phyloP scores from a whole-genome alignment of 2,329 filamentous ascomycete species.

The Alternaria sp. region DNA sequence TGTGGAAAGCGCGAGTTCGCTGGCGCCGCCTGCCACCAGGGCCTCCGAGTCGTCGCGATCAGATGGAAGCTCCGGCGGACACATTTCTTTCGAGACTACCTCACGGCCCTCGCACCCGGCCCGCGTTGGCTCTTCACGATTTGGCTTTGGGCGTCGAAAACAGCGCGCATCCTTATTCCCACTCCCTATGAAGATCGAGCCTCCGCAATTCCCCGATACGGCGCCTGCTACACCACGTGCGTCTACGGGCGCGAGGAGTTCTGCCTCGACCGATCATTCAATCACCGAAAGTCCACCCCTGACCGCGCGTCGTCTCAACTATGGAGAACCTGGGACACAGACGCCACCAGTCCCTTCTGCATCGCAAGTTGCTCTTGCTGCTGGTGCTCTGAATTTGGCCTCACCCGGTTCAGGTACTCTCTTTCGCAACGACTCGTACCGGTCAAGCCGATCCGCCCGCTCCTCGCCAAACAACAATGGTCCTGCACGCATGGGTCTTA shows the following conservation, averaged over 20 bases:
- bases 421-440: slow-evolving; percentile 65
- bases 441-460: slow-evolving; percentile 69
- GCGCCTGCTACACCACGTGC: slow-evolving; percentile 55
- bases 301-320: slow-evolving; percentile 41
- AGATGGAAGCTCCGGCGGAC: slow-evolving; percentile 74
- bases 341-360: slow-evolving; percentile 55
- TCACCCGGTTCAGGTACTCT: slow-evolving; percentile 55
- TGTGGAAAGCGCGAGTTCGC: slow-evolving; percentile 64
- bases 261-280: slow-evolving; percentile 41
- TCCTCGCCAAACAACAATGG: slow-evolving; percentile 65
- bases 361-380: slow-evolving; percentile 59
- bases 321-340: slow-evolving; percentile 36
- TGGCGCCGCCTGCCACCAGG: slow-evolving; percentile 69
- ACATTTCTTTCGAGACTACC: slow-evolving; percentile 44
- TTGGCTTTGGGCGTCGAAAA: slow-evolving; percentile 77
- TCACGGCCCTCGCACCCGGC: slow-evolving; percentile 58
- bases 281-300: slow-evolving; percentile 46
- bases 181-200: slow-evolving; percentile 74
- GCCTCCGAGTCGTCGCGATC: slow-evolving; percentile 89
- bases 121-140: slow-evolving; percentile 69
- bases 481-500: slow-evolving; percentile 63
- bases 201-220: slow-evolving; percentile 53
- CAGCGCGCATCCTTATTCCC: slow-evolving; percentile 79
- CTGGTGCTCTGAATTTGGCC: slow-evolving; percentile 53
- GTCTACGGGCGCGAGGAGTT: slow-evolving; percentile 48